Conservation (phyloP, 257 asterid genomes). For the Coffea canephora region DNA sequence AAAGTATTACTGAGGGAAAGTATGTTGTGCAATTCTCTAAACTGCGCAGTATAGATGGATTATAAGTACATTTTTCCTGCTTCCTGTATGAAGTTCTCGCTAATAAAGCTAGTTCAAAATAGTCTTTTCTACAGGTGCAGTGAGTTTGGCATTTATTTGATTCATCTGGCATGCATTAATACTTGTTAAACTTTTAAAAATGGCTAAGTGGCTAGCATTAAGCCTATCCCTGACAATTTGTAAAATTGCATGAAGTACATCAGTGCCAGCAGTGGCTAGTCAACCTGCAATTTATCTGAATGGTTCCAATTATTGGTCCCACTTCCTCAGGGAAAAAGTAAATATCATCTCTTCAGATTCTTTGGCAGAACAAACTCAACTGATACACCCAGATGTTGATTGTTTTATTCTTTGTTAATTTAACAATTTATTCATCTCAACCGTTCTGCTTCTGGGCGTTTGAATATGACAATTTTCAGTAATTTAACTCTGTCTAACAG, state of each 20-base stretch:
- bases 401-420: background rate
- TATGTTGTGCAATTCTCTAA: background rate
- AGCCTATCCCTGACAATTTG: background rate
- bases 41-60: background rate
- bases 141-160: background rate
- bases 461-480: conserved; percentile 6
- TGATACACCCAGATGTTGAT: no score
- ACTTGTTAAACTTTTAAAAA: background rate
- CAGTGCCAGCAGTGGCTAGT: background rate
- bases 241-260: background rate
- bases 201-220: background rate
- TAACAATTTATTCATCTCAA: background rate
- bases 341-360: background rate
- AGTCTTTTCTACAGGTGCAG: background rate
- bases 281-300: background rate
- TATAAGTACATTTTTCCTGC: background rate
- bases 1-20: background rate
- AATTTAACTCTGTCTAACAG: conserved; percentile 32
- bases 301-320: background rate
- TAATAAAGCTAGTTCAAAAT: conserved; percentile 7
- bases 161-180: background rate
- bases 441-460: background rate
- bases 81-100: background rate
- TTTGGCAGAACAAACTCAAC: background rate
- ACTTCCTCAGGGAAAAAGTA: background rate